Conservation (phyloP, 352 stramenopile species). For the Phytophthora meadii region DNA sequence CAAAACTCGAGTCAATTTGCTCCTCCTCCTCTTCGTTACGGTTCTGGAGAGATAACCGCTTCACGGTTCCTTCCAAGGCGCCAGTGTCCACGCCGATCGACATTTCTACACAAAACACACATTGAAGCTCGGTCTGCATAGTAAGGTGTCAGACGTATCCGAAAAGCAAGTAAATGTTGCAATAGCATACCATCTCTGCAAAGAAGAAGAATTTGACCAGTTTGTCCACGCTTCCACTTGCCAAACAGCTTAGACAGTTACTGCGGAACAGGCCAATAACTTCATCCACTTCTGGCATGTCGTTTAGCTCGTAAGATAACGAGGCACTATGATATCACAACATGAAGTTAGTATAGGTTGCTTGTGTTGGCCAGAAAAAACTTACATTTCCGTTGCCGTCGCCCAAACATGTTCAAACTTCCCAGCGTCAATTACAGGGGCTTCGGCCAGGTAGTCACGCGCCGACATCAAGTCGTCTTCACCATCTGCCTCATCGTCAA, state of each 20-base stretch:
- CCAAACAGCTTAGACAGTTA: slow-evolving; percentile 81
- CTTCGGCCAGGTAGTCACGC: slow-evolving; percentile 70
- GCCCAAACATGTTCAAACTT: slow-evolving; percentile 88
- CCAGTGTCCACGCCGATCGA: slow-evolving; percentile 67
- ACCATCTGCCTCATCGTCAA: slow-evolving; percentile 44
- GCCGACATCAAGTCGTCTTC: slow-evolving; percentile 68
- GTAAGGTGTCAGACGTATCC: slow-evolving; percentile 8
- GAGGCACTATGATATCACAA: slow-evolving; percentile 47
- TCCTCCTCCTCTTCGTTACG: slow-evolving; percentile 71
- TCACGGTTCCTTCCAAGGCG: slow-evolving; percentile 67
- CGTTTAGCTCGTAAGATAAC: slow-evolving; percentile 54
- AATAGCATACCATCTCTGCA: slow-evolving; percentile 72
- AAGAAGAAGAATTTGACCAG: slow-evolving; percentile 92
- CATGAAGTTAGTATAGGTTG: slow-evolving; percentile 13
- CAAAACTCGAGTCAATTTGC: slow-evolving; percentile 87
- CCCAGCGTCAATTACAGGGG: slow-evolving; percentile 66
- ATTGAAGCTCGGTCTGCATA: slow-evolving; percentile 76
- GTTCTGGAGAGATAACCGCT: slow-evolving; percentile 70
- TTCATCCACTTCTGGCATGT: slow-evolving; percentile 73
- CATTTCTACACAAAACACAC: slow-evolving; percentile 86
- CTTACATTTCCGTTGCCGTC: slow-evolving; percentile 77
- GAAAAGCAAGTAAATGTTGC: not conserved
- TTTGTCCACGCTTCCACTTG: slow-evolving; percentile 72
- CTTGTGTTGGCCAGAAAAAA: slow-evolving; percentile 8
- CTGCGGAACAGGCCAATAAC: slow-evolving; percentile 78